A percentile compares a stretch with the other conserved stretches of the same genome.
These are phyloP conservation scores for Nissolia schottii DNA, from an alignment of 306 rosid species.

Conservation along the genomic window DNA sequence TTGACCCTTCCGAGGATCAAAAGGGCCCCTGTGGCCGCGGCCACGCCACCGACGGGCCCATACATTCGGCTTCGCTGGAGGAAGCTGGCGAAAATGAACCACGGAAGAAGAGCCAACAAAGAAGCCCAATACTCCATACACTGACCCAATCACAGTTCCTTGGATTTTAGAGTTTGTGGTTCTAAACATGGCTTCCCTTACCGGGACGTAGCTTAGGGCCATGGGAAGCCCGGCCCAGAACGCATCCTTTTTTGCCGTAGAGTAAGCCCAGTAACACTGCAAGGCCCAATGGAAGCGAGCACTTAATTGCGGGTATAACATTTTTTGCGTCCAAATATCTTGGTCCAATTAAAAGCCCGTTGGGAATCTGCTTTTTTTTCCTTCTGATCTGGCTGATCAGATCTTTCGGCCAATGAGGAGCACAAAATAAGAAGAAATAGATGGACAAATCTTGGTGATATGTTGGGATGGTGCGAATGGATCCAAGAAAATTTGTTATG, in stretches of 20 bases:
- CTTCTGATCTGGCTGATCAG: background rate
- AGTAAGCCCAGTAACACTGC: conserved; percentile 52
- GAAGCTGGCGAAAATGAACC: conserved; percentile 66
- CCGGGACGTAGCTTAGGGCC: conserved; percentile 48
- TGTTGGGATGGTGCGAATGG: conserved; percentile 45
- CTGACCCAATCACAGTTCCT: conserved; percentile 62
- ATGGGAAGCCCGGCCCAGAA: conserved; percentile 63
- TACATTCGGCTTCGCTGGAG: conserved; percentile 61
- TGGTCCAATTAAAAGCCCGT: conserved; percentile 15
- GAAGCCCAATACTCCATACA: conserved; percentile 59
- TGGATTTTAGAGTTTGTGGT: conserved; percentile 58
- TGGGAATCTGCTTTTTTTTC: background rate
- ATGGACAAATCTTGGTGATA: conserved; percentile 39
- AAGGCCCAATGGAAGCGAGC: conserved; percentile 52
- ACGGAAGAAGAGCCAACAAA: conserved; percentile 64
- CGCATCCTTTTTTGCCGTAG: conserved; percentile 53
- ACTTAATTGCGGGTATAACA: conserved; percentile 39
- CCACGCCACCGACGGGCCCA: conserved; percentile 68
- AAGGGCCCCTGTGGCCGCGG: conserved; percentile 61
- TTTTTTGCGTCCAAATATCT: conserved; percentile 22
- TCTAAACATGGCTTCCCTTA: conserved; percentile 60
- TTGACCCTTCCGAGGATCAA: conserved; percentile 52
- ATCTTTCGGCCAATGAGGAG: too few relatives aligned
- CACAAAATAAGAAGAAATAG: conserved; percentile 59
- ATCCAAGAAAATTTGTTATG: conserved; percentile 31